A percentile compares a stretch with the other conserved stretches of the same genome.
Evolutionary conservation across 192 early-diverging fungal genomes (phyloP).

Genomic region (Geranomyces michiganensis): DNA sequence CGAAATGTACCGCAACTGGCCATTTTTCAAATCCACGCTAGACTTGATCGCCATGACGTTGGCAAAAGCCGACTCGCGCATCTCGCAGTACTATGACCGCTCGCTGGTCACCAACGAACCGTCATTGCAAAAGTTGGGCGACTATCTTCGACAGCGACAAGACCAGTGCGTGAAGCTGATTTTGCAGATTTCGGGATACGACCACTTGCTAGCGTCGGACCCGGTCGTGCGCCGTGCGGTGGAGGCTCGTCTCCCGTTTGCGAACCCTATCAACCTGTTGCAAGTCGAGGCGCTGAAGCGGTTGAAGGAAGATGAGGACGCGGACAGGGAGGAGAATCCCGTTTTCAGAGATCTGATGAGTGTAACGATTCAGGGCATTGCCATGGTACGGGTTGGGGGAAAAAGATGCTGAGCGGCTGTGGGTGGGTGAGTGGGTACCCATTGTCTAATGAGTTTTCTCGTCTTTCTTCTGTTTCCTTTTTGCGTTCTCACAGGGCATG

Average conservation of each 20-base stretch:
- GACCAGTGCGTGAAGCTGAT: conserved; percentile 21
- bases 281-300: conserved; percentile 29
- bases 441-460: no score
- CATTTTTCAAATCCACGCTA: conserved; percentile 40
- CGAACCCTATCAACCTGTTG: conserved; percentile 34
- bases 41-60: conserved; percentile 38
- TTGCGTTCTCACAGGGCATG: no score
- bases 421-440: no score
- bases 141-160: conserved; percentile 25
- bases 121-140: conserved; percentile 23
- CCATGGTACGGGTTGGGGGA: conserved; percentile 22
- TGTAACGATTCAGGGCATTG: conserved; percentile 43
- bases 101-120: conserved; percentile 17
- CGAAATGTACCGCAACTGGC: conserved; percentile 44
- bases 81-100: conserved; percentile 39
- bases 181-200: conserved; percentile 14
- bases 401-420: no score
- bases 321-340: conserved; percentile 9
- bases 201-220: conserved; percentile 33
- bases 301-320: conserved; percentile 29
- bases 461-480: no score
- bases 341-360: conserved; percentile 32
- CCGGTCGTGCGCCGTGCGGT: conserved; percentile 45
- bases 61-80: conserved; percentile 33
- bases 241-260: conserved; percentile 41